Base-by-base conservation (phyloP, 2,329 filamentous ascomycete species). In the Capronia coronata region DNA sequence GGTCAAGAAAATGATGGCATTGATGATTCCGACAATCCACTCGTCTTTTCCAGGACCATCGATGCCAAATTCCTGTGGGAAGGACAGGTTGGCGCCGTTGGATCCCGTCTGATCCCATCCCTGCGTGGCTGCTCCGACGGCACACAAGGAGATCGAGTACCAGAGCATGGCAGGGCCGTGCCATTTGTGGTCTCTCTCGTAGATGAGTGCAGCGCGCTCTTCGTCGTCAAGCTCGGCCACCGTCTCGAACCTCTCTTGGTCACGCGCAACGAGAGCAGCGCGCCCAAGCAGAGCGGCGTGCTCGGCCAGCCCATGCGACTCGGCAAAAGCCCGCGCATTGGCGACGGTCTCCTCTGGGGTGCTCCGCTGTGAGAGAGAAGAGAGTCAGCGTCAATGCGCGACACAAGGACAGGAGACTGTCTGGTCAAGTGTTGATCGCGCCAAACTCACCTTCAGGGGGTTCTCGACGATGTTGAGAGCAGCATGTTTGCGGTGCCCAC, bases 11-110 rank as follows among this genome's bases (percentile, higher is more conserved):
- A 41, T 41, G 25, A 29, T 30, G 40, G 72, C 64, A 37, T 74
- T 74, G 51, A 74, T 64, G 7, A 72, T 57, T 25, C 71, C 71
- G n/a, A 71, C 61, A 16, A 73, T 58, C 71, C 71, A 74, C n/a
- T 48, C 35, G 38, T 59, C 52, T 34, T 50, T 43, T 11, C 56
- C 52, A 46, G 67, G 60, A 22, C 59, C 37, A n/a, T 52, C 35
- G 25, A 67, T 62, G 19, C 63, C 63, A 52, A 67, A 66, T 18
- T 60, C 64, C 19, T 58, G 21, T 11, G 69, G 69, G 45, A 70
- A 73, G 5, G 62, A 65, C 22, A 73, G 54, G 40, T 73, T 72
- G 23, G 71, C 70, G 5, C 70, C 71, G 50, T 73, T 73, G 14
- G 65, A 64, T 7, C 68, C 69, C 11, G 69, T 71, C 48, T 72